Evolutionary conservation across 352 stramenopile species (phyloP), one percentile per base, ranked within the genome.

Genomic region (Peronospora destructor): DNA sequence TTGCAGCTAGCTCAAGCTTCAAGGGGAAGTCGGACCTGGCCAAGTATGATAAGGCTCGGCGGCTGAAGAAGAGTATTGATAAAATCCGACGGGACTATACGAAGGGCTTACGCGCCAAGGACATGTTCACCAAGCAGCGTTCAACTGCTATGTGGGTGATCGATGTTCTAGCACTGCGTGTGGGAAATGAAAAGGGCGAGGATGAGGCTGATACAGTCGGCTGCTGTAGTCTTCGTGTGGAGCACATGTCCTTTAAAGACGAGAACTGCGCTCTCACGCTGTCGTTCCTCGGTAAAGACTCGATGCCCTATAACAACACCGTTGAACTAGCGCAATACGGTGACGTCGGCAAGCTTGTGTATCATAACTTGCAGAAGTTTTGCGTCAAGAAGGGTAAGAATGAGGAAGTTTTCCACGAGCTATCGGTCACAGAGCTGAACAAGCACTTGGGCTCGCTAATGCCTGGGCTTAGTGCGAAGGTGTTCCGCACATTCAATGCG

Each of bases 401-500:
- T 40, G 89, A 98, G 45, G 89, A 99, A 61, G 94, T 99, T 2
- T 99, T 99, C 68, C 87, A 99, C 63, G 80, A 94, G 45, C 84
- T 99, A 40, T 96, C 89, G 30, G 93, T 94, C 11, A 93, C 77
- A 11, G 90, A 97, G 50, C 75, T 99, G 34, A 99, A 99, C 84
- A 90, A 94, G 45, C 95, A 99, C 68, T 70, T 99, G 47, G 97
- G 96, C 53, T 95, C 82, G 26, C 89, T 99, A 41, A 99, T 99
- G 97, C 92, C 96, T 14, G 97, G 97, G 1, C 76, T 99, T 4
- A 97, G 93, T 26, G 97, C 97, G 40, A 99, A 99, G 73, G 97
- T 99, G 0, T 99, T 99, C 71, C 95, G 97, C 97, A 99, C 97
- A 25, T 99, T 98, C 81, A 99, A 99, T 76, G 97, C 97, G 4